These are phyloP conservation scores for Yamadazyma siamensis DNA, from an alignment of 1,139 yeast genomes.

Conservation along the genomic window DNA sequence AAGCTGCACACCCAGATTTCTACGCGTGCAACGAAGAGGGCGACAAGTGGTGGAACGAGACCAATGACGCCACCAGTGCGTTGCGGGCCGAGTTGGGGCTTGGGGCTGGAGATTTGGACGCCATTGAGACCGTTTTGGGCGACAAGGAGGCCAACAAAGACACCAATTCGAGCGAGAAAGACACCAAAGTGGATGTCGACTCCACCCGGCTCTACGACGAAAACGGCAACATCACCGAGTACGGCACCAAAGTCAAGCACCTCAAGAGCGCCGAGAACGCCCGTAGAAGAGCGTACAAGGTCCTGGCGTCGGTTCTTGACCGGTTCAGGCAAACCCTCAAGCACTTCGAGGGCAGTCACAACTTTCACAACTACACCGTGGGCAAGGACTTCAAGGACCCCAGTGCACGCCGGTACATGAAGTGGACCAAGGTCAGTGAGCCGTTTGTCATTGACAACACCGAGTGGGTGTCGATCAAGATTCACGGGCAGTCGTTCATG, in stretches of 20 bases:
- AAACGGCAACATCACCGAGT: conserved; percentile 35
- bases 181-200: conserved; percentile 18
- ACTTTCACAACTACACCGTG: conserved; percentile 91
- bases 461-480: conserved; percentile 94
- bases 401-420: conserved; percentile 80
- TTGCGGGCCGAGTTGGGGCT: conserved; percentile 44
- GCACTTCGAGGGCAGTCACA: conserved; percentile 81
- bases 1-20: conserved; percentile 54
- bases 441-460: conserved; percentile 92
- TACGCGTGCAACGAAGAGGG: conserved; percentile 65
- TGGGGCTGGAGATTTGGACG: conserved; percentile 22
- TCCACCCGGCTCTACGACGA: conserved; percentile 26
- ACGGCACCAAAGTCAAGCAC: conserved; percentile 47
- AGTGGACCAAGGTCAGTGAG: conserved; percentile 72
- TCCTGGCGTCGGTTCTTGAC: conserved; percentile 57
- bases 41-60: conserved; percentile 64
- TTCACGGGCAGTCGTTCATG: conserved; percentile 98
- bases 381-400: conserved; percentile 89
- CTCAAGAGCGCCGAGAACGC: conserved; percentile 66
- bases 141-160: neutral
- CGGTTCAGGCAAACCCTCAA: conserved; percentile 66
- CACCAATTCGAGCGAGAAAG: neutral
- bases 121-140: neutral
- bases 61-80: conserved; percentile 34
- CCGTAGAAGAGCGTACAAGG: conserved; percentile 67